These are phyloP conservation scores for Eucalyptus sp. DNA, from an alignment of 345 rosid species.

Conservation along the genomic window DNA sequence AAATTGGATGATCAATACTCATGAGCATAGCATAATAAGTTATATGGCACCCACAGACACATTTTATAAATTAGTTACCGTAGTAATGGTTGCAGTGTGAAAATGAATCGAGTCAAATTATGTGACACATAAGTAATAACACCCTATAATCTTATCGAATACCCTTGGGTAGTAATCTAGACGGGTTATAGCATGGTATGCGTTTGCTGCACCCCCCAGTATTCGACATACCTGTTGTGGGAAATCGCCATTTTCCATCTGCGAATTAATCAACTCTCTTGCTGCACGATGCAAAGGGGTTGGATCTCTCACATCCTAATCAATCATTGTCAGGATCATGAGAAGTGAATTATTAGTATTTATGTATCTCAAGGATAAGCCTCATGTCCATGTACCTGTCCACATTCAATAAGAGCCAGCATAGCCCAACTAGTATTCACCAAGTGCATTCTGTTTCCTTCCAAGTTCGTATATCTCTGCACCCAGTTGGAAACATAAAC, in stretches of 20 bases:
- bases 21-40: not conserved
- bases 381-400: slow-evolving; percentile 26
- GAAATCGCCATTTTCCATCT: slow-evolving; percentile 58
- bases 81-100: not conserved
- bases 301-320: slow-evolving; percentile 37
- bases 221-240: slow-evolving; percentile 9
- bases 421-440: slow-evolving; percentile 74
- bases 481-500: not conserved
- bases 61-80: not conserved
- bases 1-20: not conserved
- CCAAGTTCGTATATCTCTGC: slow-evolving; percentile 38
- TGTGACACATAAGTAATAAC: not conserved
- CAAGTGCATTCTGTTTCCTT: slow-evolving; percentile 24
- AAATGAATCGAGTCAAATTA: not conserved
- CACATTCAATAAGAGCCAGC: slow-evolving; percentile 53
- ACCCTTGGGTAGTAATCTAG: not conserved
- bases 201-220: not conserved
- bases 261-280: slow-evolving; percentile 31
- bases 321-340: not conserved
- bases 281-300: slow-evolving; percentile 53
- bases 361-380: not conserved
- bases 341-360: not conserved
- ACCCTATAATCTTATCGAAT: not conserved
- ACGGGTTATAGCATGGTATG: not conserved
- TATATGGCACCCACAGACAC: not conserved